Percentiles rank a stretch among this genome's conserved stretches.
Conservation (phyloP, 202 grass and related monocot species). For the Cymbopogon flexuosus region DNA sequence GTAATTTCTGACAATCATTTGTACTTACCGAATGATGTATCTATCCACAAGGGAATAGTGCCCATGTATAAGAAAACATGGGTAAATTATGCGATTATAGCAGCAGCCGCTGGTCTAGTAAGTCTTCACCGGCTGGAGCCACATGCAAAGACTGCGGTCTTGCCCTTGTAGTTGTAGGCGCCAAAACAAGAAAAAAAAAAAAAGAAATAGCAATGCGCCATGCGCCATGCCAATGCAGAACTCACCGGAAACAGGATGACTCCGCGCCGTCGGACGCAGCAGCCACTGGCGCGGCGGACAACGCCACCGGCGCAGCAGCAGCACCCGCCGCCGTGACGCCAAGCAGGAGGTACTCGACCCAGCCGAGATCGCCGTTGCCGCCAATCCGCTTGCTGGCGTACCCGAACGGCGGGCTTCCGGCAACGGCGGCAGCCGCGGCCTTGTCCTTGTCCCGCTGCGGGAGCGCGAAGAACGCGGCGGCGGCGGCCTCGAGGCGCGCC, state of each 20-base stretch:
- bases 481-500: constrained; percentile 39
- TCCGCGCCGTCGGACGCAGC: not conserved
- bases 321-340: constrained; percentile 35
- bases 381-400: constrained; percentile 72
- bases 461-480: constrained; percentile 57
- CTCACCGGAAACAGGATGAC: constrained; percentile 33
- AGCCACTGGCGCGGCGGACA: not conserved
- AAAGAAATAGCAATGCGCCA: not conserved
- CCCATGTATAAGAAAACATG: not conserved
- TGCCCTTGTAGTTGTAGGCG: not conserved
- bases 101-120: not conserved
- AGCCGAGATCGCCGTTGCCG: constrained; percentile 61
- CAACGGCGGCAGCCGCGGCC: not conserved
- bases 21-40: no score
- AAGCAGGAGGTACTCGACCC: constrained; percentile 83
- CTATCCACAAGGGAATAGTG: no score
- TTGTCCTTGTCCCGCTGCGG: constrained; percentile 56
- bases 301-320: not conserved
- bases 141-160: not conserved
- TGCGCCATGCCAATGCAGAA: not conserved
- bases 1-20: no score
- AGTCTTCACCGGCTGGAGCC: not conserved
- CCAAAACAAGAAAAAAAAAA: not conserved
- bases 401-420: constrained; percentile 46
- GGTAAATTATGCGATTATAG: not conserved